Evolutionary conservation across 2,329 filamentous ascomycete species (phyloP), one percentile per base, ranked within the genome.

Genomic region (Colletotrichum camelliae): DNA sequence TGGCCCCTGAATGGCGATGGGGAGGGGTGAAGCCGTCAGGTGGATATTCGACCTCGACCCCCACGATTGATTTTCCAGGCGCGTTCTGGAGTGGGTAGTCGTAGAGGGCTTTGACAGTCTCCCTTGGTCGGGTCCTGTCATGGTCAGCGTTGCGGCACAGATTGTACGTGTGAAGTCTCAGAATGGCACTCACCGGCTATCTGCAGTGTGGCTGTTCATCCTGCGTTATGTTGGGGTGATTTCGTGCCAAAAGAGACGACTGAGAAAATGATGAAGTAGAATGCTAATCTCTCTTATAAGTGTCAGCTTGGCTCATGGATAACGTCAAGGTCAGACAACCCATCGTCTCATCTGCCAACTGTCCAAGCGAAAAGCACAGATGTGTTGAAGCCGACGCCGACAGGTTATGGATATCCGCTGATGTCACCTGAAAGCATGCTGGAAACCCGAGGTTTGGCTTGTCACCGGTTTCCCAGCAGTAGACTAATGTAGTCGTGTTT

Each of bases 1-100:
- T 82, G 5, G 86, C 86, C 4, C 85, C 86, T 2, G 83, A 85
- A 70, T 89, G 88, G 1, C 84, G 84, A 77, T 89, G 88, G 1
- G 88, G 86, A 2, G 87, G 87, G 86, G 21, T 87, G 84, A 75
- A 77, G 0, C 72, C 70, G 43, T 79, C 81, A 0, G 86, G 86
- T 1, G 83, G 82, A 60, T 83, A 84, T 24, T 76, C 78, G 21
- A 88, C 79, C 12, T 82, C 81, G n/a, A 86, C n/a, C 3, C 82
- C 83, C 64, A 88, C 79, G 15, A 85, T 82, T 12, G 81, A 85
- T 74, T 85, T 87, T 18, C 84, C 85, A 0, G 86, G 85, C 9
- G 80, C 79, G 65, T 87, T 87, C 58, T 77, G 72, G 13, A 87
- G 81, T 69, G 83, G 81, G 77, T 87, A 70, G 74, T 80, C 74